Base-by-base conservation (phyloP, 495 filamentous ascomycete genomes). In the Parathielavia hyrcaniae region DNA sequence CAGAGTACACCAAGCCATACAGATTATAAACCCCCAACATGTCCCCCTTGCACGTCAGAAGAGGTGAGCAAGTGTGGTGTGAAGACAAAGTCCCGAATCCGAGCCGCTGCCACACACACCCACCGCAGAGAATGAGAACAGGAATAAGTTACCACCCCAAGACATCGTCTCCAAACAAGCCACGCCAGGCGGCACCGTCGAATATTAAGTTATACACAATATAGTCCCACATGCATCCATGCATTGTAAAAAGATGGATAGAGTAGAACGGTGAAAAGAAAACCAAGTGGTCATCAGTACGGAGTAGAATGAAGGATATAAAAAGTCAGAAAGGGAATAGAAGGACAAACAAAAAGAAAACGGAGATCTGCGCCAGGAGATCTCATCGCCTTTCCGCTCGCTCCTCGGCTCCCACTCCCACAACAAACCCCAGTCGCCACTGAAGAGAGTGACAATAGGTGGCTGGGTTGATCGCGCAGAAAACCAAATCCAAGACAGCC, bases 151-250 rank as follows among this genome's bases (percentile, higher is more conserved):
- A 36, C 19, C 10, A 32, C 48, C 48, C 46, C 59, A 56, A 51
- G 17, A 19, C 19, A 34, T 13, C 8, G 1, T 0, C 26, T 38
- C 58, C 26, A 57, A 57, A n/a, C n/a, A 20, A 61, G 61, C 58
- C 61, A 57, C 55, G 14, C 55, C 43, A 23, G 59, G 59, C 55
- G 56, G 59, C 62, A 49, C 20, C 13, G n/a, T 35, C 36, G 38
- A 56, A 50, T 22, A 65, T 65, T 62, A 65, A 52, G 50, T n/a
- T 56, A 59, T 65, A 65, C 5, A 62, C 60, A 65, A 62, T 65
- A 65, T 20, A 43, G 17, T 17, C 14, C 4, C 50, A 32, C 26
- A 38, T 14, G 4, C 57, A 26, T 5, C 39, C 26, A 38, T 14
- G 4, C 57, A 26, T 5, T 17, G 34, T 12, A 30, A 40, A 55